phyloP scores from a whole-genome alignment of 805 yeast species.

The Ogataea methylovora region DNA sequence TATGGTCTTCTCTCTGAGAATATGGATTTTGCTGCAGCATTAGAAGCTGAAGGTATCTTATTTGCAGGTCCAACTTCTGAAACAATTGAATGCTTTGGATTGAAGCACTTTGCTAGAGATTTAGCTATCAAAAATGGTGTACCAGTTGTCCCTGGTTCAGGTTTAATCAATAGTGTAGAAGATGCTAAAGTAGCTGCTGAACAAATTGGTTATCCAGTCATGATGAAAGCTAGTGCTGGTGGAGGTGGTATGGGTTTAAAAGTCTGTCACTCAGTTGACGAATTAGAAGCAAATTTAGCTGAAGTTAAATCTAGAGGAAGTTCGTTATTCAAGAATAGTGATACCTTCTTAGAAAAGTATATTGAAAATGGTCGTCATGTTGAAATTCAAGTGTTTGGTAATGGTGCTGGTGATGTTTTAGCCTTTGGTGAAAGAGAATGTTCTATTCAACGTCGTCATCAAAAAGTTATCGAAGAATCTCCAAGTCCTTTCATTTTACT shows the following conservation, averaged over 20 bases:
- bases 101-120: conserved; percentile 20
- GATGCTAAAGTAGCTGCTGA: conserved; percentile 10
- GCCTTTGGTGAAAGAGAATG: conserved; percentile 23
- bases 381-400: conserved; percentile 22
- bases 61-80: conserved; percentile 21
- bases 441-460: conserved; percentile 25
- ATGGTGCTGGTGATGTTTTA: conserved; percentile 20
- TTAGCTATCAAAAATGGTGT: conserved; percentile 16
- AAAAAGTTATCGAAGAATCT: conserved; percentile 22
- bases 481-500: conserved; percentile 19
- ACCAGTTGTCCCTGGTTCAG: conserved; percentile 22
- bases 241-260: conserved; percentile 26
- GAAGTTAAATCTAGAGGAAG: conserved; percentile 20
- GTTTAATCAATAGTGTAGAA: conserved; percentile 6
- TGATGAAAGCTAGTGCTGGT: conserved; percentile 23
- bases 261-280: conserved; percentile 10
- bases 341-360: conserved; percentile 20
- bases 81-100: conserved; percentile 19
- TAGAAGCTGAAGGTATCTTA: conserved; percentile 10
- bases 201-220: conserved; percentile 19
- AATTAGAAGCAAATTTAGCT: conserved; percentile 8
- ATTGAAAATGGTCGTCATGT: conserved; percentile 20
- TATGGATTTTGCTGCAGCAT: conserved; percentile 12
- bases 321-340: conserved; percentile 15
- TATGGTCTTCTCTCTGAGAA: conserved; percentile 33